A percentile compares a stretch with the other conserved stretches of the same genome.
phyloP scores from a whole-genome alignment of 352 stramenopile genomes.

The Globisporangium paddicum region DNA sequence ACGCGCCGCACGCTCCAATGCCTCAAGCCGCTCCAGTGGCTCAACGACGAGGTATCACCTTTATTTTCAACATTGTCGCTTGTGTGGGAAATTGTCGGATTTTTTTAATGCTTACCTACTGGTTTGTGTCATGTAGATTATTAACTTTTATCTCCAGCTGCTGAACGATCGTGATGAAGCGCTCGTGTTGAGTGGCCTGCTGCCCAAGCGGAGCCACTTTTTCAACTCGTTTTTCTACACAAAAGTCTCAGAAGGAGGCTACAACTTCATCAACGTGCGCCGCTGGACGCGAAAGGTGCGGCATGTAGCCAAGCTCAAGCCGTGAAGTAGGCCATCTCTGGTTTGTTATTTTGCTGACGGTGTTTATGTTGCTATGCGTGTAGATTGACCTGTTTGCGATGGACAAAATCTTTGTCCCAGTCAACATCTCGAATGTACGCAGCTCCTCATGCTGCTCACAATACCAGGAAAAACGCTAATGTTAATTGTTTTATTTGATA shows the following conservation, averaged over 20 bases:
- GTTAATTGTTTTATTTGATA: conserved; percentile 17
- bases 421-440: conserved; percentile 85
- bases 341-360: neutral
- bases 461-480: neutral
- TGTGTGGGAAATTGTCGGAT: neutral
- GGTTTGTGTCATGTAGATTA: conserved; percentile 31
- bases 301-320: too few species aligned
- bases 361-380: neutral
- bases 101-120: neutral
- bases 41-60: conserved; percentile 70
- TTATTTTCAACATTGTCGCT: neutral
- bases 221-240: conserved; percentile 89
- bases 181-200: conserved; percentile 38
- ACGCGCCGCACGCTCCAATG: conserved; percentile 70
- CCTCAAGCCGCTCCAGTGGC: conserved; percentile 57
- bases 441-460: neutral
- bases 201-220: conserved; percentile 67
- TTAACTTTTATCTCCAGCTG: conserved; percentile 87
- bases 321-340: neutral
- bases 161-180: conserved; percentile 63
- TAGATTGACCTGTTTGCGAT: conserved; percentile 88
- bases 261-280: conserved; percentile 82
- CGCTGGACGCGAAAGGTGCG: conserved; percentile 80
- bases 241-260: conserved; percentile 74
- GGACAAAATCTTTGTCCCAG: conserved; percentile 86